These are phyloP conservation scores for Sporothrix protearum DNA, from an alignment of 2,329 filamentous ascomycete genomes.

Conservation along the genomic window DNA sequence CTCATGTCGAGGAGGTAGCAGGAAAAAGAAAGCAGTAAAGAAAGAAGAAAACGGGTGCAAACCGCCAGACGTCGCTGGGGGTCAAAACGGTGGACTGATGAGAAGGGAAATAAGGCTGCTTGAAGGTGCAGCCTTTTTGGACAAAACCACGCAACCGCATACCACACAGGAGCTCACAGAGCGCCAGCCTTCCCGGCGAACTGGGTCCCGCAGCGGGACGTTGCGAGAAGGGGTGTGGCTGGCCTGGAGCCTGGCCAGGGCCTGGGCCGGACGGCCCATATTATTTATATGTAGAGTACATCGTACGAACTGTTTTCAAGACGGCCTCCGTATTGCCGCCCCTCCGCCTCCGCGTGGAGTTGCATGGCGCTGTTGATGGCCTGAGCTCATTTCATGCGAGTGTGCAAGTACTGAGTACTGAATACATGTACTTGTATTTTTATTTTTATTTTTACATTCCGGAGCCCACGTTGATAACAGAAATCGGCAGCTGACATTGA, in stretches of 20 bases:
- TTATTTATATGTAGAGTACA: too few relatives aligned
- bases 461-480: background rate
- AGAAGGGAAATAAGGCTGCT: too few relatives aligned
- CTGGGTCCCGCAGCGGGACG: constrained; percentile 8
- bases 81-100: background rate
- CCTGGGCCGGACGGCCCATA: background rate
- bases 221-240: background rate
- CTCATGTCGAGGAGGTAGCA: background rate
- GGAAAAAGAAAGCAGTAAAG: background rate
- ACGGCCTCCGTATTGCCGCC: background rate
- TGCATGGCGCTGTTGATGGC: background rate
- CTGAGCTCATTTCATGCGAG: background rate
- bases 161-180: too few relatives aligned
- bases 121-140: background rate
- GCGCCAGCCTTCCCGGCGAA: background rate
- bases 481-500: too few relatives aligned
- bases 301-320: too few relatives aligned
- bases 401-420: background rate
- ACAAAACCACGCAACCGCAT: background rate
- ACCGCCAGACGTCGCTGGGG: background rate
- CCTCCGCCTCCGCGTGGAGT: background rate
- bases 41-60: background rate
- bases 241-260: background rate
- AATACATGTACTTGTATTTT: background rate
- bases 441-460: background rate